Percentiles rank a stretch among this genome's conserved stretches.
Evolutionary conservation across 164 flowering plant species (phyloP).

Genomic region (Vitis labrusca): DNA sequence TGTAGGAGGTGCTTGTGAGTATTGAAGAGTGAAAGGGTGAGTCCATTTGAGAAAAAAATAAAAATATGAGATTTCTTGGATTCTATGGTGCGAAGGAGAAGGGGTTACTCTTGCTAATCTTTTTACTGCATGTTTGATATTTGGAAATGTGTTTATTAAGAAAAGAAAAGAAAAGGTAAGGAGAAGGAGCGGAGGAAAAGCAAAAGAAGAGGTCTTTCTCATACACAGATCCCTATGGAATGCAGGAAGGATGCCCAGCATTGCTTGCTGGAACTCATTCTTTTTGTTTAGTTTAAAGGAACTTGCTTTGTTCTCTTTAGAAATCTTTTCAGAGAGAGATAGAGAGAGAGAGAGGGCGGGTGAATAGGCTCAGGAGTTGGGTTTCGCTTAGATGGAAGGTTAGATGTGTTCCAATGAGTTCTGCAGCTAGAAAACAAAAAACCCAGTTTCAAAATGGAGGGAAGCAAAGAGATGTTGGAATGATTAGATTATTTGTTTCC

Average conservation of each 20-base stretch:
- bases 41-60: too few species aligned
- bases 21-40: too few species aligned
- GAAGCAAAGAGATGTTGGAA: conserved; percentile 12
- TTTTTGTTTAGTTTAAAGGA: conserved; percentile 56
- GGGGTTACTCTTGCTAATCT: neutral
- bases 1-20: too few species aligned
- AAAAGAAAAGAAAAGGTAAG: conserved; percentile 11
- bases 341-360: conserved; percentile 19
- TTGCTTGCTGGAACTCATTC: conserved; percentile 48
- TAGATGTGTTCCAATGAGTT: conserved; percentile 28
- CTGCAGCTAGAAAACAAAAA: conserved; percentile 36
- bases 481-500: conserved; percentile 45
- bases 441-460: conserved; percentile 21
- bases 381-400: conserved; percentile 24
- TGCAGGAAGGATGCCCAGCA: conserved; percentile 43
- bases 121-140: neutral
- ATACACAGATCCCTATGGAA: conserved; percentile 67
- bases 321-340: conserved; percentile 28
- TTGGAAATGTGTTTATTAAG: neutral
- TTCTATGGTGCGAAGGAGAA: neutral
- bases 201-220: conserved; percentile 53
- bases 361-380: conserved; percentile 22
- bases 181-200: conserved; percentile 27
- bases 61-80: conserved; percentile 3
- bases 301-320: conserved; percentile 42